Conservation (phyloP, 2,329 filamentous ascomycete species). For the Kalmusia sp. region DNA sequence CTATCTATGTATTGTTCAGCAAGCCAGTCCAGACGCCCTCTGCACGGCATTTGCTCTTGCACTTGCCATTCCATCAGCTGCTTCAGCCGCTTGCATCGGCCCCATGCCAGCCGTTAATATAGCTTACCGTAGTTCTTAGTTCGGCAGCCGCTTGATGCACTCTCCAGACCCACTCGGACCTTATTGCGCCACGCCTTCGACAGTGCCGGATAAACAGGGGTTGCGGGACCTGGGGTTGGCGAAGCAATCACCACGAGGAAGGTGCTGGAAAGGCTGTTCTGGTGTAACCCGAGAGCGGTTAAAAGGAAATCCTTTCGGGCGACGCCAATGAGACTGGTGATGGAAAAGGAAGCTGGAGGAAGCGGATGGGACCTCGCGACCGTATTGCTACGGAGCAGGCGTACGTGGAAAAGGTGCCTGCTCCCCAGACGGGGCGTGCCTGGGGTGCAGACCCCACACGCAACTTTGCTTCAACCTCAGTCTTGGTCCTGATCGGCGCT, state of each 20-base stretch:
- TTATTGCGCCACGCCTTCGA: conserved; percentile 8
- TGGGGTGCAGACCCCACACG: conserved; percentile 12
- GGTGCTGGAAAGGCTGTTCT: background rate
- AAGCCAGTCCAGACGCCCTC: conserved; percentile 15
- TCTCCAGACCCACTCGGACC: conserved; percentile 13
- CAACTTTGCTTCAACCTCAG: conserved; percentile 28
- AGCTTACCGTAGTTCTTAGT: background rate
- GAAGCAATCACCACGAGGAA: background rate
- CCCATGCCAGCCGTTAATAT: conserved; percentile 6
- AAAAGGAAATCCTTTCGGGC: conserved; percentile 6
- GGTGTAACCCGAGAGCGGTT: conserved; percentile 3
- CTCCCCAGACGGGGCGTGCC: conserved; percentile 21
- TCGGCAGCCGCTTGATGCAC: conserved; percentile 4
- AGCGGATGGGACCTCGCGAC: background rate
- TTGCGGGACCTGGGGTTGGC: background rate
- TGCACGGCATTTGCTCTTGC: conserved; percentile 7
- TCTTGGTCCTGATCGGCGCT: conserved; percentile 4
- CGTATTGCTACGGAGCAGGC: conserved; percentile 2
- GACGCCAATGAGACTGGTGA: background rate
- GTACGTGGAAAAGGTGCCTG: conserved; percentile 11
- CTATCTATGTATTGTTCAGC: conserved; percentile 32
- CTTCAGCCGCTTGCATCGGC: conserved; percentile 11
- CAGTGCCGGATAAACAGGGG: conserved; percentile 16
- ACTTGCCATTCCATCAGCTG: background rate
- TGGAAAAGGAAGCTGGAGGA: background rate